Base-by-base conservation (phyloP, 2,329 filamentous ascomycete genomes). In the Calonectria hongkongensis region DNA sequence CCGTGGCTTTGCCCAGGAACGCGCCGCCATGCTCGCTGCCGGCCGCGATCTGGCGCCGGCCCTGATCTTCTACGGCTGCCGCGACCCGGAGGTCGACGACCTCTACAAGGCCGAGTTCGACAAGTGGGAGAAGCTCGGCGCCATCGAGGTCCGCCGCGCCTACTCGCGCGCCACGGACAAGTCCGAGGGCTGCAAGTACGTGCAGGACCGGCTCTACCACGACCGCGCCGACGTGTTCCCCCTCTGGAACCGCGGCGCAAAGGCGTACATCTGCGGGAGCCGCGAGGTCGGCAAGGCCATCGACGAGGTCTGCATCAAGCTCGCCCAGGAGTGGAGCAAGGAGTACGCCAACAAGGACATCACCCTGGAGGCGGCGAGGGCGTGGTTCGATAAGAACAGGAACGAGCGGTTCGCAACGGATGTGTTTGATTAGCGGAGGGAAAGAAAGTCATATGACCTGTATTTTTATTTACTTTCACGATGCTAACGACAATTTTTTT, bases 1-100 rank as follows among this genome's bases (percentile, higher is more conserved):
- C 86, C 87, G 90, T 0, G 91, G 88, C 0, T 93, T 93, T 78
- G 76, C 92, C 12, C 89, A 92, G 81, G 91, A 93, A 74, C 89
- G 92, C 0, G 90, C 89, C 0, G 85, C 85, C 25, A 85, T 89
- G 84, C 80, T 87, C 16, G 82, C 81, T 4, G 85, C 86, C 0
- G 91, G 91, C 2, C 85, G 88, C 15, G 83, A 81, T 33, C 84
- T 94, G 0, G 92, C 90, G 0, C 90, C 89, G 0, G 91, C 92
- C 0, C 74, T 94, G n/a, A 85, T 94, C 1, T 93, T 93, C 84
- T 88, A 90, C 76, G 93, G 92, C 6, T 94, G 92, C 80, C 89
- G 90, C 16, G 80, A 85, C 6, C 87, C 88, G 0, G 86, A 85
- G 0, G 81, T 84, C 15, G 92, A 94, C 75, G 87, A 91, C 48